Evolutionary conservation across 768 basidiomycete genomes (phyloP), one percentile per base, ranked within the genome.

Genomic region (Suillus placidus): DNA sequence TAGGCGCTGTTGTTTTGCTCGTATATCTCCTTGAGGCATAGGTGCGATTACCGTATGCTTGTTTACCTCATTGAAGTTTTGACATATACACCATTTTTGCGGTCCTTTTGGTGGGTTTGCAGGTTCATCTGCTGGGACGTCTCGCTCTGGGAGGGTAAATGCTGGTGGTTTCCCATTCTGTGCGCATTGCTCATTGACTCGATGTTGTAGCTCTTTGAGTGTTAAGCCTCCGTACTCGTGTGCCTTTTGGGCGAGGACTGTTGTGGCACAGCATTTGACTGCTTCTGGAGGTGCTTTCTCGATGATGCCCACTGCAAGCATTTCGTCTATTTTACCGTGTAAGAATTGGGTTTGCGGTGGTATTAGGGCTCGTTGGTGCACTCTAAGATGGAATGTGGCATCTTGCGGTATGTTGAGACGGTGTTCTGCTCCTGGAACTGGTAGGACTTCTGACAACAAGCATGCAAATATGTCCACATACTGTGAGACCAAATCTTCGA

Each of bases 381-480:
- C 35, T 12, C 45, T 32, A n/a, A 45, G 45, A 4, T 23, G n/a
- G 52, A 58, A 62, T 6, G 16, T 62, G 6, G 30, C 30, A 1
- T 49, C 43, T 1, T 42, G 18, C 4, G 56, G 56, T 16, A 66
- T 23, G 9, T 63, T 65, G 1, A 66, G 54, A 12, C 57, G 43
- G 13, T 51, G 34, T 14, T 32, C 9, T n/a, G 37, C 58, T 2
- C 49, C 49, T 4, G 35, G 51, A 0, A 82, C 76, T 1, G 69
- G 66, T 1, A 47, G 49, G 2, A 84, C 82, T 64, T 84, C 80
- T 34, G 74, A 72, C 14, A 83, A 65, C 0, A 77, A 74, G 4
- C 82, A 69, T 2, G 81, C 80, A 61, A 82, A 84, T 43, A 76
- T 70, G 65, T 83, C 80, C 0, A 81, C 80, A 16, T 42, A 42